A percentile compares a stretch with the other conserved stretches of the same genome.
Evolutionary conservation across 208 protist genomes (phyloP).

Genomic region (Trypanosoma melophagium): DNA sequence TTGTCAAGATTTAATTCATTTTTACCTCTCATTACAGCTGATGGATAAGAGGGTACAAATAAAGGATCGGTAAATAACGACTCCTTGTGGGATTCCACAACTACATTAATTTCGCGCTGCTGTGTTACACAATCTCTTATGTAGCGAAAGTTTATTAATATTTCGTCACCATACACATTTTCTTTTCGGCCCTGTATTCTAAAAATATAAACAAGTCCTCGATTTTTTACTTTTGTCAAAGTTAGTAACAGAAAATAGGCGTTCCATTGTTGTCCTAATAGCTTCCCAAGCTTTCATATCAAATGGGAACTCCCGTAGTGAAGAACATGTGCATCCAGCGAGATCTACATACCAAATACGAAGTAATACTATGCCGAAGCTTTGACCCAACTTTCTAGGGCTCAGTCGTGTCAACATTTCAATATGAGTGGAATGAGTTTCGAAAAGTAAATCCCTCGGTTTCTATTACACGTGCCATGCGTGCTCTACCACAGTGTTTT

Average conservation of each 20-base stretch:
- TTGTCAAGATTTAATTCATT: conserved; percentile 29
- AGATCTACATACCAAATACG: conserved; percentile 54
- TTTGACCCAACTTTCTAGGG: conserved; percentile 20
- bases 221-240: conserved; percentile 27
- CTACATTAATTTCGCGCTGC: conserved; percentile 44
- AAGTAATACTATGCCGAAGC: conserved; percentile 34
- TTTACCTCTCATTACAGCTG: conserved; percentile 27
- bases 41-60: conserved; percentile 47
- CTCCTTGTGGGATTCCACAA: conserved; percentile 39
- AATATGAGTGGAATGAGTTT: too few relatives aligned
- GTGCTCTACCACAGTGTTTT: too few relatives aligned
- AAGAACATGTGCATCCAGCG: conserved; percentile 41
- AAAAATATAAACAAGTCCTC: conserved; percentile 45
- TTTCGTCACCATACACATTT: conserved; percentile 55
- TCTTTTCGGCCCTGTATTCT: conserved; percentile 59
- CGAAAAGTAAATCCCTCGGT: too few relatives aligned
- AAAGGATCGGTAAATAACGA: conserved; percentile 35
- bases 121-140: conserved; percentile 59
- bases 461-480: too few relatives aligned
- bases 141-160: conserved; percentile 57
- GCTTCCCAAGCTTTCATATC: conserved; percentile 49
- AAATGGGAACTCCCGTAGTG: conserved; percentile 48
- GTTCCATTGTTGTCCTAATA: conserved; percentile 37
- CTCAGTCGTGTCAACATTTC: conserved; percentile 39
- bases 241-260: conserved; percentile 30